Conservation (phyloP, 176 grass and related monocot species). For the Aegilops umbellulata region DNA sequence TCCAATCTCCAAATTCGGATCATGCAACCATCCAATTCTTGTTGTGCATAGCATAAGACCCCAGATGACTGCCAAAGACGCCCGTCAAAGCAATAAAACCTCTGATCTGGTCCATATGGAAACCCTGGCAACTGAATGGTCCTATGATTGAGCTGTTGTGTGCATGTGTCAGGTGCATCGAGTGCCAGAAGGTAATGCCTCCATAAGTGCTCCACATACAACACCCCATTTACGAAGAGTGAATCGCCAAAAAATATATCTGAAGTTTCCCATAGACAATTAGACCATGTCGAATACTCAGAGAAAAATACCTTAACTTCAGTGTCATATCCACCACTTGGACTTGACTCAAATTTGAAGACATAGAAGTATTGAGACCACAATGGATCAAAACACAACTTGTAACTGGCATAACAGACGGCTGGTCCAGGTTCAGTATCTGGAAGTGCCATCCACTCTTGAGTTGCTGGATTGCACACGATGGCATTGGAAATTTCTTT, state of each 20-base stretch:
- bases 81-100: not conserved
- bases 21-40: not conserved
- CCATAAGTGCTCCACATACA: not conserved
- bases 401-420: not conserved
- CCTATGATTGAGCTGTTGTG: not conserved
- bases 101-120: not conserved
- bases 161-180: not conserved
- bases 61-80: conserved; percentile 8
- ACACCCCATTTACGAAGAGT: not conserved
- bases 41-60: conserved; percentile 4
- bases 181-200: not conserved
- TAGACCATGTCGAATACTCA: not conserved
- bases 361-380: conserved; percentile 27
- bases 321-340: not conserved
- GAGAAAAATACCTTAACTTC: not conserved
- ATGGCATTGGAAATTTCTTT: not conserved
- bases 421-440: not conserved
- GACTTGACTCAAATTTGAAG: not conserved
- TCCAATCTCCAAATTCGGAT: conserved; percentile 27
- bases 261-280: not conserved
- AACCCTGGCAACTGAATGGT: conserved; percentile 3
- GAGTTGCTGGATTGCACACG: conserved; percentile 32
- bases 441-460: conserved; percentile 1
- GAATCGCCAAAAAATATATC: no score
- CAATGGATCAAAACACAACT: conserved; percentile 32